Conservation (phyloP, 2,329 filamentous ascomycete species). For the Neoarthrinium moseri region DNA sequence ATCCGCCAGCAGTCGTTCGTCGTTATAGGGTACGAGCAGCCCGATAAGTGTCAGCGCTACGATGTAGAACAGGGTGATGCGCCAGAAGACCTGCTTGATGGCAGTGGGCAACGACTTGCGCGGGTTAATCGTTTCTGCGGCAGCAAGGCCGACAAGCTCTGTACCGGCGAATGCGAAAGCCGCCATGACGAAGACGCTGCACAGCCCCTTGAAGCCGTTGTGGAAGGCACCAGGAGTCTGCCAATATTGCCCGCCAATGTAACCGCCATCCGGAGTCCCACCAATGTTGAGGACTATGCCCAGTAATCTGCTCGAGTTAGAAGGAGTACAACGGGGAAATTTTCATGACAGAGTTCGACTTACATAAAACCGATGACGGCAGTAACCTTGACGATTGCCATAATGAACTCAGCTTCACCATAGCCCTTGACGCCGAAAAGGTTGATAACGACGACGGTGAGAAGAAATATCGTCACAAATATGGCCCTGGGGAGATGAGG, state of each 20-base stretch:
- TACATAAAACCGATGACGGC: constrained; percentile 88
- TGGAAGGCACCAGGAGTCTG: constrained; percentile 77
- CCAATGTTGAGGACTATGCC: constrained; percentile 85
- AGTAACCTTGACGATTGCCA: constrained; percentile 81
- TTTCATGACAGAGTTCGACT: too few species aligned
- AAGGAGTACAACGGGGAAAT: constrained; percentile 9
- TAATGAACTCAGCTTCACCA: constrained; percentile 86
- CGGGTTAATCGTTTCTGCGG: constrained; percentile 62
- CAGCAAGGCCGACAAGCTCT: constrained; percentile 40
- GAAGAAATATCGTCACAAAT: constrained; percentile 80
- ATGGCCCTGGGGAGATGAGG: constrained; percentile 62
- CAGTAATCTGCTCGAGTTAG: constrained; percentile 58
- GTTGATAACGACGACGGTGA: constrained; percentile 77
- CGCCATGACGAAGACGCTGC: constrained; percentile 53
- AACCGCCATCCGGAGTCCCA: constrained; percentile 69
- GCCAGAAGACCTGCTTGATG: constrained; percentile 67
- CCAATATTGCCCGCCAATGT: constrained; percentile 82
- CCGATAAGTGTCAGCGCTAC: constrained; percentile 54
- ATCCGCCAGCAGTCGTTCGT: constrained; percentile 28
- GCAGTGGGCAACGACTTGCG: constrained; percentile 62
- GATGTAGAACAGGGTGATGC: constrained; percentile 66
- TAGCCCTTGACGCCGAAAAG: constrained; percentile 86
- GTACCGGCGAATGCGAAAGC: constrained; percentile 48
- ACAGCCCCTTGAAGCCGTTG: constrained; percentile 81
- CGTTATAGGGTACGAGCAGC: constrained; percentile 31